These are phyloP conservation scores for Tulasnella sp. DNA, from an alignment of 768 basidiomycete genomes.

Conservation along the genomic window DNA sequence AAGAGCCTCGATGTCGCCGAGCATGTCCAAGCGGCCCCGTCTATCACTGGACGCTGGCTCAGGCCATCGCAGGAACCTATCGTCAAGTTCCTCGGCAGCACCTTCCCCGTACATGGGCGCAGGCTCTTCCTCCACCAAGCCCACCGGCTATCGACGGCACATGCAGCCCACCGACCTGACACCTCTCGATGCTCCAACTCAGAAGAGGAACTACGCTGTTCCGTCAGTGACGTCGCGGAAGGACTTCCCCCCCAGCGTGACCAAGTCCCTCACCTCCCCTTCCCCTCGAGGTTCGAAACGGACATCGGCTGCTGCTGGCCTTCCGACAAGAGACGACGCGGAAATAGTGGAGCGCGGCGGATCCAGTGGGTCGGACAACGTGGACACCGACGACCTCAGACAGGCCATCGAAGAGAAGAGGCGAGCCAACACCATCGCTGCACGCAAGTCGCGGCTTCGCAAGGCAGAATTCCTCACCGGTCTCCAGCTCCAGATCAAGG, in stretches of 20 bases:
- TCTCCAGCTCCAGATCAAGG: conserved; percentile 47
- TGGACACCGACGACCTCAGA: conserved; percentile 35
- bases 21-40: neutral
- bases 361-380: neutral
- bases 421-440: conserved; percentile 79
- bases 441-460: conserved; percentile 69
- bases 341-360: conserved; percentile 34
- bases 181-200: conserved; percentile 74
- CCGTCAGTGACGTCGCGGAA: conserved; percentile 77
- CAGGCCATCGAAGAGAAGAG: conserved; percentile 63
- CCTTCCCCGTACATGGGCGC: conserved; percentile 15
- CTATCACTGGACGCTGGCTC: neutral
- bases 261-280: neutral
- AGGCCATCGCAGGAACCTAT: neutral
- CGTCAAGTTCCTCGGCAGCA: neutral
- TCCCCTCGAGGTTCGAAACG: conserved; percentile 32
- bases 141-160: conserved; percentile 67
- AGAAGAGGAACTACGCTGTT: conserved; percentile 62
- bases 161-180: conserved; percentile 62
- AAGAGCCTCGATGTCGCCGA: neutral
- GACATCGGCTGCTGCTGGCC: conserved; percentile 43
- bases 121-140: neutral
- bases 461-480: conserved; percentile 65
- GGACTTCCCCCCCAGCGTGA: conserved; percentile 62
- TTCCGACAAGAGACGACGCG: conserved; percentile 18